phyloP scores from a whole-genome alignment of 2,329 filamentous ascomycete species.

The Microdochium nivale region DNA sequence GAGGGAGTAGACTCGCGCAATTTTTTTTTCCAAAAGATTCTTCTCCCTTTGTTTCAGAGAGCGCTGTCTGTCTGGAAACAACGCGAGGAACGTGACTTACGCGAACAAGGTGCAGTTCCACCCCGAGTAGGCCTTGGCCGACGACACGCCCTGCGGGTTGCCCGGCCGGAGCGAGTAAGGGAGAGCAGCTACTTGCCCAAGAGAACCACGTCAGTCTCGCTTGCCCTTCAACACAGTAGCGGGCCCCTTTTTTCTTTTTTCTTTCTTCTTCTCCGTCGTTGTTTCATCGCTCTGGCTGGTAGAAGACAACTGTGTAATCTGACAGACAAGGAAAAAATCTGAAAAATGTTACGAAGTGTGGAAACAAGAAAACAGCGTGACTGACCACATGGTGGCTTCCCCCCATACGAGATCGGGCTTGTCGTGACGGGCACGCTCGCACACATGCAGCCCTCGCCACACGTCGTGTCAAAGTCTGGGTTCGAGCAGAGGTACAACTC shows the following conservation, averaged over 20 bases:
- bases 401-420: slow-evolving; percentile 9
- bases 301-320: not conserved
- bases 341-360: not conserved
- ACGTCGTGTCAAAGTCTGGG: slow-evolving; percentile 14
- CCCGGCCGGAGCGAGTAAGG: slow-evolving; percentile 13
- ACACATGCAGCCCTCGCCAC: slow-evolving; percentile 10
- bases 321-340: not conserved
- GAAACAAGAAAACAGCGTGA: not conserved
- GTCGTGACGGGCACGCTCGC: slow-evolving; percentile 9
- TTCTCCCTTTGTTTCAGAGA: too few relatives aligned
- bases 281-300: too few relatives aligned
- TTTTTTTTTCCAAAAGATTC: too few relatives aligned
- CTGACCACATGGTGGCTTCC: slow-evolving; percentile 14
- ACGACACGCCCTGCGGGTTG: slow-evolving; percentile 14
- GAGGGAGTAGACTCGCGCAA: too few relatives aligned
- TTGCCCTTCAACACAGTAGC: not conserved
- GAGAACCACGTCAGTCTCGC: not conserved
- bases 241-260: too few relatives aligned
- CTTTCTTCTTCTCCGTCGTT: too few relatives aligned
- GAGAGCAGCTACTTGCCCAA: slow-evolving; percentile 9
- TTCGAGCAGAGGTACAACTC: slow-evolving; percentile 16
- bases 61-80: too few relatives aligned
- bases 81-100: slow-evolving; percentile 7
- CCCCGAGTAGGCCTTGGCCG: slow-evolving; percentile 12
- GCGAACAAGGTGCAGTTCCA: slow-evolving; percentile 16